A percentile compares a stretch with the other conserved stretches of the same genome.
These are phyloP conservation scores for Leishmania martiniquensis DNA, from an alignment of 208 protist species.

Conservation along the genomic window DNA sequence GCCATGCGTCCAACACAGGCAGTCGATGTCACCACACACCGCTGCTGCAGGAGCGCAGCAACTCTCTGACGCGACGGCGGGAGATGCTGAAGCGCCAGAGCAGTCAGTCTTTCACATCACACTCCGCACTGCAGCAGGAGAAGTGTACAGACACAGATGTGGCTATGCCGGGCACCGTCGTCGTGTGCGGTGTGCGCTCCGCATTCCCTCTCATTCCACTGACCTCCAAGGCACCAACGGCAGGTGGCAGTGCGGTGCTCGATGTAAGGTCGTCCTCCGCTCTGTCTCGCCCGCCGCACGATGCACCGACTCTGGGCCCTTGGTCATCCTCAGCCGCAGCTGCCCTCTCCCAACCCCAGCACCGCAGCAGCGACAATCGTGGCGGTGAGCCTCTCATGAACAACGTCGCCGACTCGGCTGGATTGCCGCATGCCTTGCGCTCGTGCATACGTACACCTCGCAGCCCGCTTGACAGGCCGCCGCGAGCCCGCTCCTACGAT, in stretches of 20 bases:
- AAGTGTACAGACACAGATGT: neutral
- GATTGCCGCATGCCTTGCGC: neutral
- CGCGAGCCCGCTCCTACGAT: neutral
- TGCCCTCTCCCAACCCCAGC: conserved; percentile 1
- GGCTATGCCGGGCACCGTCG: neutral
- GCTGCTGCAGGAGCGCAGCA: conserved; percentile 20
- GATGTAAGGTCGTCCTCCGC: neutral
- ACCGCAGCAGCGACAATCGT: neutral
- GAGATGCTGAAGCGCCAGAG: conserved; percentile 15
- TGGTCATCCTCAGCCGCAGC: neutral
- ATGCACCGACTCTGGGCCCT: neutral
- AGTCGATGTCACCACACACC: conserved; percentile 27
- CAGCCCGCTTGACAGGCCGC: conserved; percentile 6
- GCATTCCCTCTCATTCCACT: conserved; percentile 21
- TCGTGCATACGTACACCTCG: conserved; percentile 4
- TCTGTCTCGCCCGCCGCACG: neutral
- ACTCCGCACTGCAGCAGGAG: neutral
- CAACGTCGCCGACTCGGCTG: neutral
- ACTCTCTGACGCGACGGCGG: conserved; percentile 19
- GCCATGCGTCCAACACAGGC: conserved; percentile 2
- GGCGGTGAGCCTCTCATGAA: neutral
- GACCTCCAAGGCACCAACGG: neutral
- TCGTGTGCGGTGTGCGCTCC: conserved; percentile 21
- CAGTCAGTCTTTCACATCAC: neutral
- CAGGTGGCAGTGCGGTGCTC: conserved; percentile 4